A percentile compares a stretch with the other conserved stretches of the same genome.
These are phyloP conservation scores for Calonectria hawksworthii DNA, from an alignment of 2,329 filamentous ascomycete species.

Conservation along the genomic window DNA sequence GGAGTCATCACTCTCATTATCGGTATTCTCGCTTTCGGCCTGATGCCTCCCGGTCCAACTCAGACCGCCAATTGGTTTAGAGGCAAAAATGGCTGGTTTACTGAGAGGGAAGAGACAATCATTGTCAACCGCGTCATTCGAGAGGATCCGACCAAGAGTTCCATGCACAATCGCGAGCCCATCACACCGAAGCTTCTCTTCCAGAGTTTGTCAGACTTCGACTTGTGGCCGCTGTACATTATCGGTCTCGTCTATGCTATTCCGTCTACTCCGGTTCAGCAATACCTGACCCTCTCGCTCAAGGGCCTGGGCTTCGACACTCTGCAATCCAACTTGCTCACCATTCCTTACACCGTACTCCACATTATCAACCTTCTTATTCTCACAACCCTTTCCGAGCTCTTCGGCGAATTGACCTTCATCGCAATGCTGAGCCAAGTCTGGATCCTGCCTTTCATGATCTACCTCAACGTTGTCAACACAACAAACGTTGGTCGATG, in stretches of 20 bases:
- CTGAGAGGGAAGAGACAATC: constrained; percentile 70
- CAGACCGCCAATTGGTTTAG: constrained; percentile 28
- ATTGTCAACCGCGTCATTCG: constrained; percentile 71
- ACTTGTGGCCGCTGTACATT: constrained; percentile 63
- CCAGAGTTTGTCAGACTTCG: constrained; percentile 66
- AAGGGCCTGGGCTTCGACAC: constrained; percentile 70
- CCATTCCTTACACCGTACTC: constrained; percentile 68
- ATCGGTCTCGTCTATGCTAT: constrained; percentile 59
- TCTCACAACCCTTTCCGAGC: constrained; percentile 53
- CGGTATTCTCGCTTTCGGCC: constrained; percentile 65
- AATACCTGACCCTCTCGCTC: constrained; percentile 72
- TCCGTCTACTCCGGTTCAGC: constrained; percentile 61
- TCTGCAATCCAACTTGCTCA: constrained; percentile 74
- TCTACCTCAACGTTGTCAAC: constrained; percentile 23
- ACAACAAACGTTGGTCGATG: constrained; percentile 16
- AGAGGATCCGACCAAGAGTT: constrained; percentile 71
- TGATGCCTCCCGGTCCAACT: constrained; percentile 62
- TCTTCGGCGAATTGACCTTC: constrained; percentile 49
- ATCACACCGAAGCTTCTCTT: constrained; percentile 65
- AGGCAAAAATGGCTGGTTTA: constrained; percentile 71
- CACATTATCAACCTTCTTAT: constrained; percentile 53
- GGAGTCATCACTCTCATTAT: constrained; percentile 60
- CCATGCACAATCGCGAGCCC: constrained; percentile 72
- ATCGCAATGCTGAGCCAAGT: constrained; percentile 29
- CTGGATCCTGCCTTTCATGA: constrained; percentile 31